Evolutionary conservation across 176 grass and related monocot genomes (phyloP).

Genomic region (Triticum turgidum): DNA sequence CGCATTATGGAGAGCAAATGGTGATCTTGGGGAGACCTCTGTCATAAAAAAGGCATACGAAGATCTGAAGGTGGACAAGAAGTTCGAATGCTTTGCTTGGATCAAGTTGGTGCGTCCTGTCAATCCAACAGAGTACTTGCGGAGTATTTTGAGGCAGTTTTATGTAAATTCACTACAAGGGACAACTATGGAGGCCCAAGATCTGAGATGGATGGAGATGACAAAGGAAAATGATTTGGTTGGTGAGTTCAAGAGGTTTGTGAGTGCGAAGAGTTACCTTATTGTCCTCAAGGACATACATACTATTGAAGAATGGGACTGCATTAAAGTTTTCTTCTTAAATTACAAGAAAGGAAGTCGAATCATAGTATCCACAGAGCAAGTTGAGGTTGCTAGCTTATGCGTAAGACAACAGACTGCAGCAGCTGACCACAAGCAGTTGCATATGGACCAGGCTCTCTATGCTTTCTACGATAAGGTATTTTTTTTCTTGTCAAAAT

Average conservation of each 20-base stretch:
- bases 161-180: not conserved
- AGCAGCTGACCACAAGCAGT: not conserved
- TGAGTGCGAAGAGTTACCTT: not conserved
- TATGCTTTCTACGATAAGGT: constrained; percentile 18
- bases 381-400: constrained; percentile 19
- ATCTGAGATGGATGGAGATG: constrained; percentile 12
- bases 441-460: constrained; percentile 4
- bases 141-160: constrained; percentile 11
- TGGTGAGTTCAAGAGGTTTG: not conserved
- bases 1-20: not conserved
- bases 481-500: not conserved
- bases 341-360: constrained; percentile 10
- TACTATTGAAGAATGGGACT: not conserved
- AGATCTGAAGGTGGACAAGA: not conserved
- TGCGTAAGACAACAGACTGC: not conserved
- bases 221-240: not conserved
- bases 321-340: not conserved
- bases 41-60: not conserved
- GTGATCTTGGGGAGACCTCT: not conserved
- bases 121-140: not conserved
- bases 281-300: not conserved
- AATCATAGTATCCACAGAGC: not conserved
- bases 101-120: constrained; percentile 14
- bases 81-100: constrained; percentile 30
- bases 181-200: not conserved